Conservation (phyloP, 805 yeast species). For the Wickerhamiella cacticola region DNA sequence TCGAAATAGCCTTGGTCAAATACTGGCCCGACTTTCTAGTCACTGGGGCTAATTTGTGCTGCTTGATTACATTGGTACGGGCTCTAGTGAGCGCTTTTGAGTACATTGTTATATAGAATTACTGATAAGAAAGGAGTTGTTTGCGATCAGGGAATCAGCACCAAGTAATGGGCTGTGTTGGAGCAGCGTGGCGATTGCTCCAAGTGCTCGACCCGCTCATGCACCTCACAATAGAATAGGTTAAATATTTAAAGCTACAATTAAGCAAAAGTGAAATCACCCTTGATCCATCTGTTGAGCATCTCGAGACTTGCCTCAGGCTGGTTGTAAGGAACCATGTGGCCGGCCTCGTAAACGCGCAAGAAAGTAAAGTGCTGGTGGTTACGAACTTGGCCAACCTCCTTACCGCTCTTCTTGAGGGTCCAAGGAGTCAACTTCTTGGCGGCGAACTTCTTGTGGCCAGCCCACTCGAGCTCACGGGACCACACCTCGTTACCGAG, state of each 20-base stretch:
- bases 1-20: too few species aligned
- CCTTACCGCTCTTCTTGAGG: constrained; percentile 30
- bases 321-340: constrained; percentile 90
- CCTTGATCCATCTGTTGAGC: constrained; percentile 69
- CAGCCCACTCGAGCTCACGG: constrained; percentile 53
- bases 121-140: too few species aligned
- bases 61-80: too few species aligned
- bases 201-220: too few species aligned
- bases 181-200: too few species aligned
- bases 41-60: too few species aligned
- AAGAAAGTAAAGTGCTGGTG: constrained; percentile 64
- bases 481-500: constrained; percentile 87
- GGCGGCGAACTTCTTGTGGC: constrained; percentile 41
- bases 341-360: constrained; percentile 83
- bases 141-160: too few species aligned
- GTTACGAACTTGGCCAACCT: constrained; percentile 62
- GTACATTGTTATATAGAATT: too few species aligned
- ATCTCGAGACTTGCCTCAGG: constrained; percentile 66
- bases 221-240: not conserved
- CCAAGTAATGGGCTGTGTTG: too few species aligned
- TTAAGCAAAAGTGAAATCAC: constrained; percentile 10
- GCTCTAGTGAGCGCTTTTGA: too few species aligned
- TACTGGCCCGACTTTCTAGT: too few species aligned
- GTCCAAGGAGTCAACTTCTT: constrained; percentile 30
- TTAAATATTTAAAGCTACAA: not conserved